Evolutionary conservation across 306 rosid species (phyloP), one percentile per base, ranked within the genome.

Genomic region (Inga oerstediana): DNA sequence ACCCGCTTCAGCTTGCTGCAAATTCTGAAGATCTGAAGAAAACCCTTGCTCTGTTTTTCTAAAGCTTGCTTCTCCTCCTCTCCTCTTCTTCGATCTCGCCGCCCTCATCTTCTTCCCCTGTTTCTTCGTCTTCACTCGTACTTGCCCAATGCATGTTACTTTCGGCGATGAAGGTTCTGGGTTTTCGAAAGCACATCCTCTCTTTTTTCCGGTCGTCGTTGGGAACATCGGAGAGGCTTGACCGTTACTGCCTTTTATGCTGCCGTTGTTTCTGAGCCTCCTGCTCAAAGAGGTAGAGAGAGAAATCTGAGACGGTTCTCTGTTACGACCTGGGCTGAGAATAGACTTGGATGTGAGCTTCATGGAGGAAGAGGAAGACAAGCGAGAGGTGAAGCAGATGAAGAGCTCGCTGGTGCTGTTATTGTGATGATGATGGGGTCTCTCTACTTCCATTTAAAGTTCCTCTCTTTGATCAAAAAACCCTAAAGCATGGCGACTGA

Each of bases 91-190:
- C 20, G 98, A 91, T 85, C 93, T 91, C 45, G 89, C 83, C 76
- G 88, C 82, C 77, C 97, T 91, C 88, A 95, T 89, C 83, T 91
- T 93, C 89, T 90, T 95, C 75, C 98, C 97, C 39, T 93, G 98
- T 65, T 92, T 93, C 91, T 92, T 96, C 10, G 97, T 94, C 83
- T 94, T 96, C 58, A 93, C 99, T 39, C 99, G 88, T 54, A 94
- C 99, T 73, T 94, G 99, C 1, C 99, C 99, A 67, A 91, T 91
- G 27, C 93, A 91, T 8, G 95, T 91, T 20, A 91, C 95, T 30
- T 91, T 91, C 0, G 95, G 95, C n/a, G 95, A 91, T 8, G 95
- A 89, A 0, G 93, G 95, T 34, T 91, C 95, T 9, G 93, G 95
- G 54, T 89, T 91, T 8, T 91, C 93, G 39, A 87, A 90, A 8